Evolutionary conservation across 257 asterid species (phyloP).

Genomic region (Solanum lignicaule): DNA sequence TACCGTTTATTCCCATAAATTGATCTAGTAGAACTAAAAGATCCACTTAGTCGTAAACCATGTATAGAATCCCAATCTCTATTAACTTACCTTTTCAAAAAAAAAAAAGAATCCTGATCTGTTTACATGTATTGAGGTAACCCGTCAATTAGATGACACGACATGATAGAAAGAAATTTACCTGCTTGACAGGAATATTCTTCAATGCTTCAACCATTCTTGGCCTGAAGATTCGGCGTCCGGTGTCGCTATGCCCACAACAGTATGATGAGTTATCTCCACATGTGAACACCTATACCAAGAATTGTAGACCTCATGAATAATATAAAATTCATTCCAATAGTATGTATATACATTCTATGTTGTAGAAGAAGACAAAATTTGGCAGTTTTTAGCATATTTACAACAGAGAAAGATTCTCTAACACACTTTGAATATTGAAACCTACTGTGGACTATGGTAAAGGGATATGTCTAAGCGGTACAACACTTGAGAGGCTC

Average conservation of each 20-base stretch:
- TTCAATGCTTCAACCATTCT: constrained; percentile 62
- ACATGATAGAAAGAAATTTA: constrained; percentile 2
- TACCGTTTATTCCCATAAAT: not conserved
- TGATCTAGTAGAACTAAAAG: not conserved
- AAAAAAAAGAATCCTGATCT: not conserved
- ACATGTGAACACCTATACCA: constrained; percentile 64
- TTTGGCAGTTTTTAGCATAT: not conserved
- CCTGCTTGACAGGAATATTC: constrained; percentile 72
- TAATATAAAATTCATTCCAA: not conserved
- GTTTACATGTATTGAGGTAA: not conserved
- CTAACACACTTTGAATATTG: not conserved
- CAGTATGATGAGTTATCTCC: constrained; percentile 82
- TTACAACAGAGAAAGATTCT: not conserved
- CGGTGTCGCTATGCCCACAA: constrained; percentile 67
- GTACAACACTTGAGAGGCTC: not conserved
- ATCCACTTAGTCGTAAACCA: not conserved
- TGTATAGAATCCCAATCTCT: not conserved
- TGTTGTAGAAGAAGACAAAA: not conserved
- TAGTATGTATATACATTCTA: not conserved
- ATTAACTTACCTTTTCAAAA: not conserved
- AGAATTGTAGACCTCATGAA: constrained; percentile 3
- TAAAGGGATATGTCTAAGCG: not conserved
- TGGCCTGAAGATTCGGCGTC: constrained; percentile 72
- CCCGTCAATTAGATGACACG: not conserved
- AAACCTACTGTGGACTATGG: not conserved